These are phyloP conservation scores for Mycena sp. DNA, from an alignment of 1,284 basidiomycete species.

Conservation along the genomic window DNA sequence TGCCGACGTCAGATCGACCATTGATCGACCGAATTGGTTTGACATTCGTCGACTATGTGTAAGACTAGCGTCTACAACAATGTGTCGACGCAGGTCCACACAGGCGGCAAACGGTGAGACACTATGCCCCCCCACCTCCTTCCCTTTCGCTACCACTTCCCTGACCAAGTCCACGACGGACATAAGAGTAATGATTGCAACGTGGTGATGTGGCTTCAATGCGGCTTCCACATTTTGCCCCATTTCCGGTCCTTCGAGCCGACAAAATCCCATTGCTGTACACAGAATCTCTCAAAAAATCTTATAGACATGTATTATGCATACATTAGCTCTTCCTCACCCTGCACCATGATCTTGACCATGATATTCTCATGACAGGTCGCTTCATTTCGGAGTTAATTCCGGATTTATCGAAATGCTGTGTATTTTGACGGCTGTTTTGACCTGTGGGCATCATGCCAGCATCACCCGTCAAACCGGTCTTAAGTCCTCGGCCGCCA, in stretches of 20 bases:
- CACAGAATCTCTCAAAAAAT: neutral
- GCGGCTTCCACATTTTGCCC: too few relatives aligned
- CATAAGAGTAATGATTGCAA: neutral
- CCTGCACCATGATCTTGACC: too few relatives aligned
- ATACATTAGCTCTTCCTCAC: neutral
- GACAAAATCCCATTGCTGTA: neutral
- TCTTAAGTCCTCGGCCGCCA: too few relatives aligned
- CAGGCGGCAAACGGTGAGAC: neutral
- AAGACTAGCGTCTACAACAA: too few relatives aligned
- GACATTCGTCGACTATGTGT: too few relatives aligned
- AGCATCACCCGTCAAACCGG: neutral
- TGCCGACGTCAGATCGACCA: too few relatives aligned
- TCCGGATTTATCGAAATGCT: too few relatives aligned
- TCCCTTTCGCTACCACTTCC: neutral
- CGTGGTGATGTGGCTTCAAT: neutral
- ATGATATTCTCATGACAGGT: too few relatives aligned
- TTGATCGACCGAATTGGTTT: too few relatives aligned
- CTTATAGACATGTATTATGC: neutral
- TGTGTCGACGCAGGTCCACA: neutral
- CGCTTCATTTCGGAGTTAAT: too few relatives aligned
- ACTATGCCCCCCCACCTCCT: neutral
- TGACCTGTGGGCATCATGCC: neutral
- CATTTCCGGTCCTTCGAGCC: neutral
- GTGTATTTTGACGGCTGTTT: neutral
- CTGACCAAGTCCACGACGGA: neutral